Evolutionary conservation across 495 filamentous ascomycete species (phyloP).

Genomic region (Viridothelium virens): DNA sequence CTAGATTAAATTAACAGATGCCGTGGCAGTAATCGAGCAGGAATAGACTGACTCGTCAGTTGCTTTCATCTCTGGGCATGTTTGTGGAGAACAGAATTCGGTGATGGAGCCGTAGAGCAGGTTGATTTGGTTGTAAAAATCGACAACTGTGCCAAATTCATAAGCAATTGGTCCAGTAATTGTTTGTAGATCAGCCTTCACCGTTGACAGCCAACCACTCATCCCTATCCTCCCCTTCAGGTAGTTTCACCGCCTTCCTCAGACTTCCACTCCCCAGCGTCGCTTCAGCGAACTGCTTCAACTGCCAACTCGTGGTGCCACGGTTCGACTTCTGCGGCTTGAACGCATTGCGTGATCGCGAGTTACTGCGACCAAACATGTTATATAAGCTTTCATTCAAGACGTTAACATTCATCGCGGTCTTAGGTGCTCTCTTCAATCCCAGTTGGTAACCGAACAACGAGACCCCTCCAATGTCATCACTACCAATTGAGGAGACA

Average conservation of each 20-base stretch:
- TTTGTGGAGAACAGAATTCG: conserved; percentile 94
- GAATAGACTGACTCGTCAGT: conserved; percentile 75
- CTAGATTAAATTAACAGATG: conserved; percentile 35
- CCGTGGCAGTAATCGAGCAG: neutral
- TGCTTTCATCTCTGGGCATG: conserved; percentile 98
- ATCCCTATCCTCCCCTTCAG: conserved; percentile 92
- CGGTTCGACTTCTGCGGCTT: conserved; percentile 80
- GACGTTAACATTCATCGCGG: conserved; percentile 8
- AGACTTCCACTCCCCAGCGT: conserved; percentile 91
- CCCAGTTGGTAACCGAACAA: conserved; percentile 16
- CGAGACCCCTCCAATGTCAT: conserved; percentile 14
- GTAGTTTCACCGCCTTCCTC: conserved; percentile 90
- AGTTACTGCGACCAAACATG: conserved; percentile 56
- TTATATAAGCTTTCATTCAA: conserved; percentile 29
- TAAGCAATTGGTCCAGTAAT: neutral
- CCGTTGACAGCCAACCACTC: conserved; percentile 97
- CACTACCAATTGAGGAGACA: conserved; percentile 13
- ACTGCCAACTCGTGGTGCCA: conserved; percentile 88
- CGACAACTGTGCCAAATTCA: conserved; percentile 59
- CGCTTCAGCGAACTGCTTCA: conserved; percentile 95
- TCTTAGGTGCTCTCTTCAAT: neutral
- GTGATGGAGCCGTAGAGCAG: conserved; percentile 97
- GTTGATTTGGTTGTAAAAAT: conserved; percentile 99
- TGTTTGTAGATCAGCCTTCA: conserved; percentile 34
- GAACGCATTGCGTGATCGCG: conserved; percentile 72